Base-by-base conservation (phyloP, 2,329 filamentous ascomycete species). In the Paraconiothyrium brasiliense region DNA sequence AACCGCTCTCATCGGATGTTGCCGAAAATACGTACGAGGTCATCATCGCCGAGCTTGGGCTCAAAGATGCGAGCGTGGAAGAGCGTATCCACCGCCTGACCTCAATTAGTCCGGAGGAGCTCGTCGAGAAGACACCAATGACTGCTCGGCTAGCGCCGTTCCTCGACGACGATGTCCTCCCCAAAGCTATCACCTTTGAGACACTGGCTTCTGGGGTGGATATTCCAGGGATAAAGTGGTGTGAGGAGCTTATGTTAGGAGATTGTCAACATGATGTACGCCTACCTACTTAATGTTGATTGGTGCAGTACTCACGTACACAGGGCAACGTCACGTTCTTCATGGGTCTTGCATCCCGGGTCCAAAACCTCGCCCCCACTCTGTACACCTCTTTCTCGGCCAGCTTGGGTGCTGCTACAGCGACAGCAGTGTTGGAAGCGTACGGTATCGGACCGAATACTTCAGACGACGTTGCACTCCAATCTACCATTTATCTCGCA, bases 241-340 rank as follows among this genome's bases (percentile, higher is more conserved):
- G 80, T 58, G 67, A 78, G 43, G 73, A 77, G 35, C 58, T 84
- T 6, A 70, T 84, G 35, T 76, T 84, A 32, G 83, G 82, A 4
- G 79, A 84, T 64, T 79, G 79, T 47, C 72, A 79, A 59, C 77
- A 81, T 56, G 82, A 85, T 71, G 80, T 80, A 73, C 59, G 76
- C 70, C 24, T 34, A 14, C 14, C 57, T 16, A 6, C 4, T 6
- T 30, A 2, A 30, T 2, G 1, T 1, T 30, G 27, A 30, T 30
- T 2, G 27, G 27, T 30, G 27, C 27, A 47, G 44, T 50, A 50
- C 48, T 11, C 16, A 37, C 13, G 1, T 8, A 20, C 9, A 16
- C 30, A 67, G 65, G 66, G 69, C 4, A 71, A 56, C 9, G 61
- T 73, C 1, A 68, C 64, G 50, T 27, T 63, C 14, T 68, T 66